Percentiles rank a stretch among this genome's conserved stretches.
phyloP scores from a whole-genome alignment of 805 yeast genomes.

The Myxozyma neglecta region DNA sequence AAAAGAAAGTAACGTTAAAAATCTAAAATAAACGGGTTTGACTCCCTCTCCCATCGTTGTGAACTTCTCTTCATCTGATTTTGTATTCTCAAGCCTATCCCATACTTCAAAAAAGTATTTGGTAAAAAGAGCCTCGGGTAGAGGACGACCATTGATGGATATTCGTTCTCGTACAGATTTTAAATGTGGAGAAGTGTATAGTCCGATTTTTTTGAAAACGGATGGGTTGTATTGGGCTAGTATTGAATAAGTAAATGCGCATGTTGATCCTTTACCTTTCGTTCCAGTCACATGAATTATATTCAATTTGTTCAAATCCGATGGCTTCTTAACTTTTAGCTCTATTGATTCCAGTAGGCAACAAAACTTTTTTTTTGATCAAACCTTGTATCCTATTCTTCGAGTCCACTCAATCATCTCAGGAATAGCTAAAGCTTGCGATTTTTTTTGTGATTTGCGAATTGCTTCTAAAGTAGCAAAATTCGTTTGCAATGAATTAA shows the following conservation, averaged over 20 bases:
- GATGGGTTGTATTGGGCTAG: conserved; percentile 55
- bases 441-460: conserved; percentile 66
- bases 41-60: conserved; percentile 72
- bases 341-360: conserved; percentile 35
- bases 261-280: conserved; percentile 97
- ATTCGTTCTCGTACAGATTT: conserved; percentile 91
- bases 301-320: conserved; percentile 71
- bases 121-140: conserved; percentile 76
- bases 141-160: conserved; percentile 81
- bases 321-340: conserved; percentile 39
- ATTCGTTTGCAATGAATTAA: conserved; percentile 88
- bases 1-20: conserved; percentile 82
- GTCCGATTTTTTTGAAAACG: conserved; percentile 60
- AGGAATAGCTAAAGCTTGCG: conserved; percentile 59
- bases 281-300: conserved; percentile 95
- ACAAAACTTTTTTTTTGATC: background rate
- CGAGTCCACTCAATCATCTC: conserved; percentile 84
- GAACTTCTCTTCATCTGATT: conserved; percentile 56
- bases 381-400: conserved; percentile 58
- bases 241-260: conserved; percentile 88
- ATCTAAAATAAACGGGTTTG: conserved; percentile 93
- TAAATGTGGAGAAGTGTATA: conserved; percentile 96
- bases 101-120: conserved; percentile 92
- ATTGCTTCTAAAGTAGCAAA: conserved; percentile 85
- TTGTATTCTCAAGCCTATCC: conserved; percentile 61